phyloP scores from a whole-genome alignment of 306 rosid genomes.

The Vigna angularis region DNA sequence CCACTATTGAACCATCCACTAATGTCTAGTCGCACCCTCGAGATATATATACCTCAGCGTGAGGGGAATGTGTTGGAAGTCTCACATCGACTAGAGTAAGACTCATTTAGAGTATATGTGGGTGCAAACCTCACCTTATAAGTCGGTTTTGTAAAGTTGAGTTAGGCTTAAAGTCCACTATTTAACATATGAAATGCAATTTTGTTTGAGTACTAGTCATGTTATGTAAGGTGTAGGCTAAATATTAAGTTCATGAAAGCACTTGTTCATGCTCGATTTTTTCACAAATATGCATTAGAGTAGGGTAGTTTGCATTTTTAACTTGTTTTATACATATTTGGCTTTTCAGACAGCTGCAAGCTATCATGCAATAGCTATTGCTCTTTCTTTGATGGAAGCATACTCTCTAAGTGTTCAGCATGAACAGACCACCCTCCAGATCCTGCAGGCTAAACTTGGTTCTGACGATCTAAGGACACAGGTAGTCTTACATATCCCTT shows the following conservation, averaged over 20 bases:
- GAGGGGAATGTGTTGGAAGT: no score
- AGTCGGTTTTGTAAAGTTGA: no score
- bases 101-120: no score
- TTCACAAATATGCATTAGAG: slow-evolving; percentile 34
- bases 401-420: slow-evolving; percentile 96
- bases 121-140: no score
- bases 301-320: slow-evolving; percentile 5
- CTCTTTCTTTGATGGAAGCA: slow-evolving; percentile 99
- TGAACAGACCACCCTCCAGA: slow-evolving; percentile 95
- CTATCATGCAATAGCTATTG: slow-evolving; percentile 98
- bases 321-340: slow-evolving; percentile 38
- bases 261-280: slow-evolving; percentile 33
- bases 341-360: slow-evolving; percentile 94
- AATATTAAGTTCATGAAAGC: slow-evolving; percentile 1
- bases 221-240: not conserved
- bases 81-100: no score
- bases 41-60: no score
- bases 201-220: not conserved
- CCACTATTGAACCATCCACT: no score
- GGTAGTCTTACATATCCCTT: slow-evolving; percentile 50
- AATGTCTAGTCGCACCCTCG: no score
- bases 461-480: slow-evolving; percentile 95
- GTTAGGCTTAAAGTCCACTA: no score
- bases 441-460: slow-evolving; percentile 96
- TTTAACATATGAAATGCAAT: not conserved